These are phyloP conservation scores for Globisporangium sylvaticum DNA, from an alignment of 352 stramenopile species.

Conservation along the genomic window DNA sequence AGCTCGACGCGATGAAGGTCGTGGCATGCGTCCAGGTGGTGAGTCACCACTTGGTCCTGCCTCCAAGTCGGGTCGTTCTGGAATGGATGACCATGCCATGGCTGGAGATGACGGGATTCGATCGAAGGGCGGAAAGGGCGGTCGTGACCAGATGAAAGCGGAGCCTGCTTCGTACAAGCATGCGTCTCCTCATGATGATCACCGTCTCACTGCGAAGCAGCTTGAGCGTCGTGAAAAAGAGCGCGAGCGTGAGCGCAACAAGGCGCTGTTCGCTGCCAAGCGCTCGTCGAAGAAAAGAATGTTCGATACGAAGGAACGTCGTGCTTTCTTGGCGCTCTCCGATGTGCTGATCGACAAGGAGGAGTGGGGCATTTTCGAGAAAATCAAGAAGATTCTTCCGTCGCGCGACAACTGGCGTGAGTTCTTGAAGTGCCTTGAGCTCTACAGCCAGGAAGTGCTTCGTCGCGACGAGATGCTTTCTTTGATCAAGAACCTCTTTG, in stretches of 20 bases:
- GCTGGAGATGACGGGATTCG: constrained; percentile 31
- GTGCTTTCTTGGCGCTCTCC: constrained; percentile 63
- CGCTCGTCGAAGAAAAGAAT: constrained; percentile 51
- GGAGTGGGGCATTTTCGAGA: constrained; percentile 93
- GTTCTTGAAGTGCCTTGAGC: constrained; percentile 98
- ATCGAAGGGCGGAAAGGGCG: constrained; percentile 32
- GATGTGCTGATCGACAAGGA: constrained; percentile 83
- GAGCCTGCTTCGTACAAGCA: constrained; percentile 37
- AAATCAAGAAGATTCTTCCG: constrained; percentile 91
- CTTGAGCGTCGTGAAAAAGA: constrained; percentile 76
- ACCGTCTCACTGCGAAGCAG: constrained; percentile 44
- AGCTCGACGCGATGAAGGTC: constrained; percentile 35
- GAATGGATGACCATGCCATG: constrained; percentile 41
- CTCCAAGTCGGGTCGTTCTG: constrained; percentile 40
- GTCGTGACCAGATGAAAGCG: constrained; percentile 26
- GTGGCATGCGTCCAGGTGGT: constrained; percentile 20
- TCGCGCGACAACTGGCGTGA: constrained; percentile 94
- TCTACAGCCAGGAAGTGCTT: constrained; percentile 97
- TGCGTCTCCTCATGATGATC: constrained; percentile 46
- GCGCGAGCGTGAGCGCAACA: constrained; percentile 72
- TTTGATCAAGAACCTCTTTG: constrained; percentile 86
- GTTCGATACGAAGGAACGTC: constrained; percentile 75
- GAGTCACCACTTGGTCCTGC: constrained; percentile 53
- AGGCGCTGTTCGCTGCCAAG: constrained; percentile 68
- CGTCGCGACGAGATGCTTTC: constrained; percentile 86